Evolutionary conservation across 2,329 filamentous ascomycete species (phyloP).

Genomic region (Xenoacremonium recifei): DNA sequence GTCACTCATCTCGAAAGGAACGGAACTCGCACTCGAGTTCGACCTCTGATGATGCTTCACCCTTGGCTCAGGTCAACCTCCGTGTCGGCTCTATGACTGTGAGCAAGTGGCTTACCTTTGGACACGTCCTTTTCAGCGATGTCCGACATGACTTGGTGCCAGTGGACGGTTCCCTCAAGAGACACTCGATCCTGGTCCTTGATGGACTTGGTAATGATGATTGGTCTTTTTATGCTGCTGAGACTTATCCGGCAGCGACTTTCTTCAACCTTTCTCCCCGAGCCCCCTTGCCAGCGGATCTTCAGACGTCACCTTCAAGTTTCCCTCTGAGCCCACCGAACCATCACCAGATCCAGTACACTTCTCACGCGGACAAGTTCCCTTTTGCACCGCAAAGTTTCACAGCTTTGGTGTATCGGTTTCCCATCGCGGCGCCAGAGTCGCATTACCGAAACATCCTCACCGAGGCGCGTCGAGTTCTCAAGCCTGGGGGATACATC

Average conservation of each 20-base stretch:
- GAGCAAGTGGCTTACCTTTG: conserved; percentile 85
- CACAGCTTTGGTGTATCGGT: conserved; percentile 72
- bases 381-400: conserved; percentile 78
- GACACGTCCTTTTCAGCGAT: conserved; percentile 79
- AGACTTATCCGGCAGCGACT: conserved; percentile 72
- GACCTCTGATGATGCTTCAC: conserved; percentile 57
- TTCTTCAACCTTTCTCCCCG: conserved; percentile 74
- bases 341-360: conserved; percentile 72
- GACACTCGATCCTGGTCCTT: conserved; percentile 68
- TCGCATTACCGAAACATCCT: conserved; percentile 68
- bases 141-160: conserved; percentile 67
- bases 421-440: conserved; percentile 68
- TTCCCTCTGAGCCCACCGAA: conserved; percentile 63
- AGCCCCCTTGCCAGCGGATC: conserved; percentile 47
- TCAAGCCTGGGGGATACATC: conserved; percentile 76
- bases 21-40: conserved; percentile 46
- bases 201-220: conserved; percentile 85
- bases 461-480: conserved; percentile 72
- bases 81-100: conserved; percentile 80
- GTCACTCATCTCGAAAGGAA: conserved; percentile 29
- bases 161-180: conserved; percentile 36
- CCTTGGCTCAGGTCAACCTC: conserved; percentile 70
- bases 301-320: conserved; percentile 39
- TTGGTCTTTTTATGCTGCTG: conserved; percentile 83
- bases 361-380: conserved; percentile 62